Conservation (phyloP, 176 grass and related monocot species). For the Ensete glaucum region DNA sequence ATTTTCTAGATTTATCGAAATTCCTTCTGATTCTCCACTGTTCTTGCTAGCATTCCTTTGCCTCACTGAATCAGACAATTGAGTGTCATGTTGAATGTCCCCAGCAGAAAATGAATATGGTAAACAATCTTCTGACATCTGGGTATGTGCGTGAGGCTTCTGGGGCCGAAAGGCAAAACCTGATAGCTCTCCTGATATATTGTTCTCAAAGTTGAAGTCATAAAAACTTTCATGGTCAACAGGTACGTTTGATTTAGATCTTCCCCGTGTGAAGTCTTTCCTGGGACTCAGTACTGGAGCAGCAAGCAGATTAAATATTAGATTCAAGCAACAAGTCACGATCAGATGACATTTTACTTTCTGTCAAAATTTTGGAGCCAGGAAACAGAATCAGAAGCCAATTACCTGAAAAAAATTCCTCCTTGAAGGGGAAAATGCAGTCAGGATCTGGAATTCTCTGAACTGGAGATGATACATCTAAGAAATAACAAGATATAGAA, state of each 20-base stretch:
- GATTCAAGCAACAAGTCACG: too few relatives aligned
- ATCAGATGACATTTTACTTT: neutral
- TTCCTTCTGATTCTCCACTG: neutral
- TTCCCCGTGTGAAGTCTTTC: neutral
- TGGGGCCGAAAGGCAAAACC: neutral
- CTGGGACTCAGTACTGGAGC: neutral
- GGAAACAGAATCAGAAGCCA: neutral
- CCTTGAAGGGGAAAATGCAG: neutral
- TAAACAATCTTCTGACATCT: neutral
- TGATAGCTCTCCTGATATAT: neutral
- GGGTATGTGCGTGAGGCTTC: neutral
- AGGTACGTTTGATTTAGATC: neutral
- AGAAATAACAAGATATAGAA: neutral
- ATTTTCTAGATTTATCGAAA: neutral
- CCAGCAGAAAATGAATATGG: constrained; percentile 3
- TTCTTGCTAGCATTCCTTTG: neutral
- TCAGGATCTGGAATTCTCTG: neutral
- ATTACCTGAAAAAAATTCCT: neutral
- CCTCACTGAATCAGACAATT: neutral
- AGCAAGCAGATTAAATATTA: too few relatives aligned
- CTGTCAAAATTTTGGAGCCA: neutral
- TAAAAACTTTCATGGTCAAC: neutral
- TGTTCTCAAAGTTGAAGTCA: neutral
- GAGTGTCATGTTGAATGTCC: neutral
- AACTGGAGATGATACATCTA: neutral